Evolutionary conservation across 2,329 filamentous ascomycete species (phyloP).

Genomic region (Malbranchea zuffiana): DNA sequence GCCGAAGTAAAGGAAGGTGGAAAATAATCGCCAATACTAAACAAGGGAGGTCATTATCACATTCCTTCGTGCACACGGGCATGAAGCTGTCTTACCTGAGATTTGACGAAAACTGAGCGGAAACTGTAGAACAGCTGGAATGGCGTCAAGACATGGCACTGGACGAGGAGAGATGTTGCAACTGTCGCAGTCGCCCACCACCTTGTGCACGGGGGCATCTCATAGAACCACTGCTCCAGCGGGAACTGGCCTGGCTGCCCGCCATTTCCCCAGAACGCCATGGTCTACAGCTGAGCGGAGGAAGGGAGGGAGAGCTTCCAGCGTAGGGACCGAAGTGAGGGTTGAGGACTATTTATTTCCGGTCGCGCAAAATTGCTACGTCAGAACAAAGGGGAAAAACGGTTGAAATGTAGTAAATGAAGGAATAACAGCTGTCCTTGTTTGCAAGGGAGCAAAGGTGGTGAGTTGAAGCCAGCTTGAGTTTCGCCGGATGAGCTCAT

Average conservation of each 20-base stretch:
- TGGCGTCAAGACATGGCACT: conserved; percentile 83
- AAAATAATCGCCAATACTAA: conserved; percentile 92
- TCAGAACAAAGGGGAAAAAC: too few relatives aligned
- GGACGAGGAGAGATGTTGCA: conserved; percentile 74
- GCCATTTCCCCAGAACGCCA: conserved; percentile 36
- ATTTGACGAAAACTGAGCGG: conserved; percentile 78
- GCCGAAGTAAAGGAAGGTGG: conserved; percentile 95
- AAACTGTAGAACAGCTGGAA: conserved; percentile 98
- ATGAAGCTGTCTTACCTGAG: conserved; percentile 55
- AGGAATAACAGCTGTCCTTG: too few relatives aligned
- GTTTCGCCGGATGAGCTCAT: too few relatives aligned
- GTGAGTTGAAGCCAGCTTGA: too few relatives aligned
- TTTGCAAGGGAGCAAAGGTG: too few relatives aligned
- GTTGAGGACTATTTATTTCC: too few relatives aligned
- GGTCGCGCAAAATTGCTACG: too few relatives aligned
- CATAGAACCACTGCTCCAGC: conserved; percentile 95
- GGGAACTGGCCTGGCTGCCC: conserved; percentile 53
- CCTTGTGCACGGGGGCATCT: conserved; percentile 91
- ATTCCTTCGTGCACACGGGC: conserved; percentile 2
- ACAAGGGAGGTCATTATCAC: conserved; percentile 8
- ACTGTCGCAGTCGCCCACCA: conserved; percentile 96
- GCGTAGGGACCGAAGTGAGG: too few relatives aligned
- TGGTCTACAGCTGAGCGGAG: conserved; percentile 15
- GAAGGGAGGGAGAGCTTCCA: too few relatives aligned
- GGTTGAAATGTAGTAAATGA: too few relatives aligned